These are phyloP conservation scores for Candolleomyces eurysporus DNA, from an alignment of 768 basidiomycete genomes.

Conservation along the genomic window DNA sequence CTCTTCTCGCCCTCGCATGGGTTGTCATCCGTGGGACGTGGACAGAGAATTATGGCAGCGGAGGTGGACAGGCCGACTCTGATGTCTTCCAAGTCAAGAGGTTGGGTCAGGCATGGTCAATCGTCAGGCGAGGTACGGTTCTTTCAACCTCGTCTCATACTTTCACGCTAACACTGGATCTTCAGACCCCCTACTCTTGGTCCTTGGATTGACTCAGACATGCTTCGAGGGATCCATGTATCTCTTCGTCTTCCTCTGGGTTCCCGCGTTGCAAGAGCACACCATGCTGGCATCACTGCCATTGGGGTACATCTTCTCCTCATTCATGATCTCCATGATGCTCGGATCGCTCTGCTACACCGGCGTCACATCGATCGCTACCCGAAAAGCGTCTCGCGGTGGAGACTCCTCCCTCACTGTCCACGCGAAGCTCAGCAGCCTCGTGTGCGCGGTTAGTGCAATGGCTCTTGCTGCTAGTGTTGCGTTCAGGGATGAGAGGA, in stretches of 20 bases:
- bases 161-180: neutral
- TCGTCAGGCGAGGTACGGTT: conserved; percentile 48
- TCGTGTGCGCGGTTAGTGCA: conserved; percentile 59
- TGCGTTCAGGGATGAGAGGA: conserved; percentile 38
- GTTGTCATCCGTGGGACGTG: conserved; percentile 56
- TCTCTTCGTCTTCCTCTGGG: conserved; percentile 83
- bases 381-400: conserved; percentile 11
- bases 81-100: conserved; percentile 54
- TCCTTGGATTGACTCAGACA: conserved; percentile 71
- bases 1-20: conserved; percentile 51
- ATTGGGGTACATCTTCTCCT: conserved; percentile 76
- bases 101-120: conserved; percentile 53
- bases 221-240: conserved; percentile 87
- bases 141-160: neutral
- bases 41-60: conserved; percentile 69
- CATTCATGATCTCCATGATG: conserved; percentile 84
- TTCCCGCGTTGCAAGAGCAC: conserved; percentile 68
- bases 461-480: conserved; percentile 54
- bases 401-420: conserved; percentile 48
- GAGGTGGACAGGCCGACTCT: conserved; percentile 26
- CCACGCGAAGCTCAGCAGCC: conserved; percentile 65
- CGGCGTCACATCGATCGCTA: conserved; percentile 33
- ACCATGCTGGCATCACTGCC: conserved; percentile 50
- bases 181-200: conserved; percentile 58
- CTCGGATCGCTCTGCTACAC: conserved; percentile 73